Evolutionary conservation across 495 filamentous ascomycete species (phyloP), one percentile per base, ranked within the genome.

Genomic region (Penicillium paradoxum): DNA sequence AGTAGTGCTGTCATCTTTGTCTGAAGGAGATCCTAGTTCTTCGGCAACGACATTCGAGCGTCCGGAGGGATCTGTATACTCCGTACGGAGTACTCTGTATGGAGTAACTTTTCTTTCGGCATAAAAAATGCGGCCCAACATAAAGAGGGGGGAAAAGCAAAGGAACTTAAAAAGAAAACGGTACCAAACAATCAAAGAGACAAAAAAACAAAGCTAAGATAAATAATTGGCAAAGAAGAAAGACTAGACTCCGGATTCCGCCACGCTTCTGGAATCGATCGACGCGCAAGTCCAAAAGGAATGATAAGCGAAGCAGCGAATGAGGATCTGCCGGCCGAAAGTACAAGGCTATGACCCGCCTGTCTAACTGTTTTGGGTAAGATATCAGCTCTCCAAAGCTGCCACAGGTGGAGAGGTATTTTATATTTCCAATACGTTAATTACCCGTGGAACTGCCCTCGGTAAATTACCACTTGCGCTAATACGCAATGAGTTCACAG

Each of bases 241-340:
- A 7, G 7, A 3, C 24, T 27, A 3, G 24, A 27, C 48, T 42
- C 34, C n/a, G 11, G 13, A 32, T 44, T 53, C 47, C 25, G 39
- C 19, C 27, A 44, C 39, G 9, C 45, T 55, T 50, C 56, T 50
- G 46, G 44, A 58, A 54, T 48, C 17, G 34, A 42, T 49, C 44
- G 38, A 57, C 38, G 18, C 22, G 30, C 40, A 22, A 17, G 24
- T 33, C 45, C 27, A 32, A 37, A 54, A 39, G 21, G 39, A 18
- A 51, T 45, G 51, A 55, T 51, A 55, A 55, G 53, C 51, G 40
- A 55, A 43, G 34, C 46, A 32, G 41, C 56, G 45, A 58, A 58
- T 58, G 24, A 15, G 39, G 40, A 17, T 33, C 14, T 4, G 5
- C 6, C 30, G 22, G 11, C 39, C 32, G 39, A 32, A 30, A 44